Conservation (phyloP, 2,329 filamentous ascomycete genomes). For the Eurotiales sp. region DNA sequence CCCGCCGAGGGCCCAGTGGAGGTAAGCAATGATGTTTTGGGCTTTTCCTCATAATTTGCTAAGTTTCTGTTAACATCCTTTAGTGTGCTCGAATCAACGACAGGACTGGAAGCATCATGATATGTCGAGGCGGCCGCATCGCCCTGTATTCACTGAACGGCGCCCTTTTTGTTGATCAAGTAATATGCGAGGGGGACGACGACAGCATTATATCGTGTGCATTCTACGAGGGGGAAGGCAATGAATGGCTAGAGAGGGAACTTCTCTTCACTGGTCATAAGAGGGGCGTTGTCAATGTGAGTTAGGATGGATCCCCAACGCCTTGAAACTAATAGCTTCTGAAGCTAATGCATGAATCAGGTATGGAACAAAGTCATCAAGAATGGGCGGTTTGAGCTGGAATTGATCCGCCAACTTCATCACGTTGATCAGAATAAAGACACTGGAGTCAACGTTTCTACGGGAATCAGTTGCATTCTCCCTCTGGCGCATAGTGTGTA, state of each 20-base stretch:
- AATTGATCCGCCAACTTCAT: conserved; percentile 76
- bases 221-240: conserved; percentile 86
- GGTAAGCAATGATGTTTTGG: conserved; percentile 28
- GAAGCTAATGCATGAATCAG: conserved; percentile 24
- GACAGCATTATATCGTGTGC: conserved; percentile 79
- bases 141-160: conserved; percentile 86
- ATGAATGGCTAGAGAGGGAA: conserved; percentile 85
- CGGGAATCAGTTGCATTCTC: conserved; percentile 79
- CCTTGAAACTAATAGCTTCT: neutral
- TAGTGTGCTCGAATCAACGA: conserved; percentile 86
- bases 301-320: too few relatives aligned
- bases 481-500: conserved; percentile 82
- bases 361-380: conserved; percentile 57
- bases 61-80: conserved; percentile 25
- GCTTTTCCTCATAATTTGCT: neutral
- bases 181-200: conserved; percentile 67
- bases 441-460: conserved; percentile 52
- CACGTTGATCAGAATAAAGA: conserved; percentile 68
- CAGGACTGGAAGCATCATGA: conserved; percentile 80
- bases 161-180: conserved; percentile 73
- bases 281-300: conserved; percentile 72
- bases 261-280: conserved; percentile 87
- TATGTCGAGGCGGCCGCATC: conserved; percentile 73
- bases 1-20: conserved; percentile 52
- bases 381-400: conserved; percentile 68